Evolutionary conservation across 176 grass and related monocot genomes (phyloP), one percentile per base, ranked within the genome.

Genomic region (Avena eriantha): DNA sequence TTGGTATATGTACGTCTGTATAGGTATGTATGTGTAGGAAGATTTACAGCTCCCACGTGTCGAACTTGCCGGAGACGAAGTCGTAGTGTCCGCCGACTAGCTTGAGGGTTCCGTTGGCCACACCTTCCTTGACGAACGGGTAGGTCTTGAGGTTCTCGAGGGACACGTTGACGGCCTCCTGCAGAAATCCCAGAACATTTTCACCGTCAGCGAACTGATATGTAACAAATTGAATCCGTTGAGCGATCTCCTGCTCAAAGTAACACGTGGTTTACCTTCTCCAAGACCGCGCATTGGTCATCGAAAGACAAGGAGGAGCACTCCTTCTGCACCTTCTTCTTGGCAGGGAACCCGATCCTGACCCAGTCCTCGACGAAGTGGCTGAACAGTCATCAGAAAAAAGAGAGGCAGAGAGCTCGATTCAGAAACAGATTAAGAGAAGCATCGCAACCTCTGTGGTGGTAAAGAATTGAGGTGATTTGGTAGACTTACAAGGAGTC

Each of bases 281-380:
- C 96, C 51, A 91, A 80, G 26, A 80, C n/a, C 59, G 51, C 33
- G 90, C 94, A 98, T 29, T 96, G 93, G 7, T 93, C 92, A 47
- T 86, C 84, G n/a, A 94, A 86, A 7, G 84, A 57, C 36, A 91
- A 11, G 0, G 79, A 22, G 12, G 57, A 46, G 50, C 84, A 61
- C 4, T 85, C 60, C 5, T 23, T 18, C 70, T 86, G 63, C 71
- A 96, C 96, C 87, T 96, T 94, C 50, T 87, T 85, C 88, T 86
- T 96, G 2, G 94, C 96, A 0, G 80, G 82, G 17, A 55, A 73
- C 4, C 93, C 85, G 14, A 96, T 89, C 80, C 89, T 94, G 24
- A 98, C 96, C 96, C 96, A 98, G 22, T 94, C 90, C 90, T 98
- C 96, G 0, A 98, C 94, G 66, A 96, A 98, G 56, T 94, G 88